Evolutionary conservation across 495 filamentous ascomycete species (phyloP).

Genomic region (Glutinoglossum americanum): DNA sequence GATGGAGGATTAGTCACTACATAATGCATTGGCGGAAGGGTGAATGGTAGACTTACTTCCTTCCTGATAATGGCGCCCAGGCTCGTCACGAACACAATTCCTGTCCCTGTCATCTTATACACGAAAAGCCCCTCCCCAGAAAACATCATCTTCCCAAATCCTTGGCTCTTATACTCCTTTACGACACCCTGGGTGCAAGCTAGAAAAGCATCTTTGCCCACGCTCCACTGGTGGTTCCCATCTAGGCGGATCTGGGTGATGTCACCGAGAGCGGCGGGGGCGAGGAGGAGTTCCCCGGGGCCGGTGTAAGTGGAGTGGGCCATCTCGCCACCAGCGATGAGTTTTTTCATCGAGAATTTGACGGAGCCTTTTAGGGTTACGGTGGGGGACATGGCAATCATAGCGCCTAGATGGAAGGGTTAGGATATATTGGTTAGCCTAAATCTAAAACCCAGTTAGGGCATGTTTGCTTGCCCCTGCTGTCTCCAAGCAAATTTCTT

Average conservation of each 20-base stretch:
- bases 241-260: constrained; percentile 57
- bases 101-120: constrained; percentile 61
- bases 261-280: constrained; percentile 62
- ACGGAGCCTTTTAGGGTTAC: constrained; percentile 61
- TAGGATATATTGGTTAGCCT: neutral
- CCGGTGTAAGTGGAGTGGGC: constrained; percentile 64
- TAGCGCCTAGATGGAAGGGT: constrained; percentile 32
- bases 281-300: constrained; percentile 74
- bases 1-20: neutral
- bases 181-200: constrained; percentile 54
- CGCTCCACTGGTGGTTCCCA: constrained; percentile 52
- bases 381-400: constrained; percentile 88
- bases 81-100: constrained; percentile 71
- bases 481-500: too few species aligned
- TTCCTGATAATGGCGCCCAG: constrained; percentile 92
- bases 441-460: too few species aligned
- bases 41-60: constrained; percentile 47
- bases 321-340: constrained; percentile 66
- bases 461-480: too few species aligned
- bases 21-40: neutral
- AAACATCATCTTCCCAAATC: constrained; percentile 81
- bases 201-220: constrained; percentile 63
- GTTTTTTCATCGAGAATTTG: constrained; percentile 69
- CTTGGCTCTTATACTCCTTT: constrained; percentile 70
- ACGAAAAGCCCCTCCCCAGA: constrained; percentile 84